Evolutionary conservation across 2,329 filamentous ascomycete species (phyloP), one percentile per base, ranked within the genome.

Genomic region (Paecilomyces sp.): DNA sequence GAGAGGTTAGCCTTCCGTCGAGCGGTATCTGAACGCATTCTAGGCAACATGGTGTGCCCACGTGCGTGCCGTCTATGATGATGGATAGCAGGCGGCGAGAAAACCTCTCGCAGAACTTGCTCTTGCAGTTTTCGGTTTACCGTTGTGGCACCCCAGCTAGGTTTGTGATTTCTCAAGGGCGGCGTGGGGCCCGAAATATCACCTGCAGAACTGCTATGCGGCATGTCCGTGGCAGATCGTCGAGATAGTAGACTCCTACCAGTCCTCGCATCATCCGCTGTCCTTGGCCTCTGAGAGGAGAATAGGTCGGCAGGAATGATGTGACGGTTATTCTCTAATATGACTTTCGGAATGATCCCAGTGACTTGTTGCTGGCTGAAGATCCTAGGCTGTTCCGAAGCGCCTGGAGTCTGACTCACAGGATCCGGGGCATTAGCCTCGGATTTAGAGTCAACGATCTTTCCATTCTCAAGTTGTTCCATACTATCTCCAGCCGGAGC

Each of bases 321-420:
- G 70, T 97, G 93, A 64, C 89, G 86, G 71, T 97, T 97, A 72
- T 97, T 92, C 69, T 93, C 90, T 62, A 97, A 91, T 0, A 94
- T 91, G 54, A 97, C 93, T 50, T 94, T 93, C 1, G 93, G 92
- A 31, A 96, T 85, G 24, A 88, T 84, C 34, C 85, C 83, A 36
- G 85, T 83, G 59, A 90, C 84, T 61, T 96, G 83, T 12, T 91
- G 95, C 72, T 96, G 92, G 68, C 85, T 88, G 62, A 88, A 82
- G 55, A 87, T 80, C 55, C 85, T 76, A 54, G 78, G 79, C 51
- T 77, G 70, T 36, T 77, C 72, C 9, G 57, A 24, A n/a, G 51
- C 12, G 52, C 33, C 47, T 50, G 56, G 22, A 18, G 53, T 22
- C 47, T 59, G 34, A 55, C 57, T 47, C 41, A 47, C 57, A 50